Evolutionary conservation across 345 rosid species (phyloP), one percentile per base, ranked within the genome.

Genomic region (Isatis tinctoria): DNA sequence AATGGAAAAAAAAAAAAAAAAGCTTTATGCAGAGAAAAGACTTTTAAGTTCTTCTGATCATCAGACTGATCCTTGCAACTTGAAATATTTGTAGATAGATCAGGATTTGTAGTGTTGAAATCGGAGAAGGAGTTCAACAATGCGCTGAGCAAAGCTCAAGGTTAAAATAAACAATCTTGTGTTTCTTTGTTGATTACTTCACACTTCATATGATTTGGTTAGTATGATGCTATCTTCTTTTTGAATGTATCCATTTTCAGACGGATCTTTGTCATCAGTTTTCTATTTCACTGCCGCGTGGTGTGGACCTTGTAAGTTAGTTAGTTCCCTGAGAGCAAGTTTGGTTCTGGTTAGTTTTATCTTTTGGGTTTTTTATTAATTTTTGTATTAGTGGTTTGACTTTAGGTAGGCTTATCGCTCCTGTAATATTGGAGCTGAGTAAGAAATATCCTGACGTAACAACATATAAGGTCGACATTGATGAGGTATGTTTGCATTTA

Each of bases 291-390:
- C 97, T 28, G 95, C 96, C 3, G 85, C 47, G 1, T 91, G 97
- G 97, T 91, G 93, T 53, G 95, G 89, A n/a, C 97, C 95, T 53
- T 91, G 98, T 91, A 83, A 85, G 97, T 84, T 67, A 2, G 13
- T 73, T 20, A n/a, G 40, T 33, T 48, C 10, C 45, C 6, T 62
- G 65, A 36, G 60, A 44, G 5, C 2, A 14, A 17, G 39, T 54
- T 60, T 27, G 1, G 44, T 24, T 60, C 22, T 24, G 4, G 32
- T 47, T 58, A 2, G 32, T 17, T 0, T 8, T 30, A 32, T 28
- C 7, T 26, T 12, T 27, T 14, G 36, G 35, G 10, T 17, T 32
- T 13, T 63, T 41, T 30, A 24, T 36, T 54, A 3, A 45, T 47
- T 54, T 48, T 16, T 54, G 71, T 75, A 18, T 35, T 36, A 33